Evolutionary conservation across 1,284 basidiomycete genomes (phyloP), one percentile per base, ranked within the genome.

Genomic region (Ustilago nuda): DNA sequence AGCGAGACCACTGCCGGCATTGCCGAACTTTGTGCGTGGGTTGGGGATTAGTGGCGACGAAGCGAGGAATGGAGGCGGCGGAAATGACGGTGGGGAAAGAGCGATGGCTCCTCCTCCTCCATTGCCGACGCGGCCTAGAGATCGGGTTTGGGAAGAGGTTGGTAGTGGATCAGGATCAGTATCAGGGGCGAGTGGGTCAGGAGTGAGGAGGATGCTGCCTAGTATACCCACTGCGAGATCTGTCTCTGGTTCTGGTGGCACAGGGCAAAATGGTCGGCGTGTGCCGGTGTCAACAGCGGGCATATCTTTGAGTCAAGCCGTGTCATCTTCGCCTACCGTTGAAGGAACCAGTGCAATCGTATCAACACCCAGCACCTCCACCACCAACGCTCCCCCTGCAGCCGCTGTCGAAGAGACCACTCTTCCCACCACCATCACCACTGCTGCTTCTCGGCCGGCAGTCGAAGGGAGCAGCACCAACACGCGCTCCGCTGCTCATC

Each of bases 81-180:
- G 19, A n/a, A 37, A 4, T 54, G 52, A 33, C 9, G 33, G 46
- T 43, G 41, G 35, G n/a, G 17, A 23, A 23, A 7, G 5, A 41
- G 8, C 12, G 56, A 17, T 54, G 32, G 69, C 74, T 6, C 74
- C 74, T 3, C 74, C 74, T 3, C 62, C 65, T 15, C 52, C 23
- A 27, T 27, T 76, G 45, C 74, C 74, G 11, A 33, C 32, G 7
- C 51, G 74, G 15, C 74, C 68, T 17, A 23, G 61, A 4, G 55
- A 50, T 7, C 46, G 66, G 41, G 54, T 61, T 27, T 67, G 71
- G 43, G 70, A 13, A 48, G 17, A 17, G 33, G 4, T 13, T 37
- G 30, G 56, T 23, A 32, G 4, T 30, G n/a, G 33, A 6, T 17
- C 56, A 32, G n/a, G 33, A 11, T 36, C 43, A 45, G 43, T 17